Base-by-base conservation (phyloP, 768 basidiomycete species). In the Myochromella boudieri region DNA sequence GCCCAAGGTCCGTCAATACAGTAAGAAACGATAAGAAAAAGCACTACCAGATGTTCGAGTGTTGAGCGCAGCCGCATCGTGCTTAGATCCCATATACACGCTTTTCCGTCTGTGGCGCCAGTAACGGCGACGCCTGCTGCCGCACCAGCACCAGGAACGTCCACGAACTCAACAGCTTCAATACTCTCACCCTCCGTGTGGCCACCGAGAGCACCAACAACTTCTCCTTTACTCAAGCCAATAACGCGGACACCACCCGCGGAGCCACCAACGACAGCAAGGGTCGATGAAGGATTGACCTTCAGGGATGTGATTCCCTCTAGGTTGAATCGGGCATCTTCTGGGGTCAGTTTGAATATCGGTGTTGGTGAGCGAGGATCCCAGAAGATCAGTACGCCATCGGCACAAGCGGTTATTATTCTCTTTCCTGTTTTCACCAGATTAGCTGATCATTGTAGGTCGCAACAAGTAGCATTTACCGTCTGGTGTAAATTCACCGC, bases 41-140 rank as follows among this genome's bases (percentile, higher is more conserved):
- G 12, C 71, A 80, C 42, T 51, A 95, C 95, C 65, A 84, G 72
- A 59, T 98, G 95, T 52, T 85, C 74, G 5, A 97, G 69, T 11
- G 89, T 93, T 14, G 85, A 77, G 46, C 97, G 79, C 42, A 94
- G 63, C 51, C 88, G 77, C 77, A 91, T 91, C 20, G 91, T 95
- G 40, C 77, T 77, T 33, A 95, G 75, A 68, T 99, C 97, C 94
- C 95, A 99, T 26, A 97, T 84, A 57, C 89, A 92, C 14, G 84
- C 87, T 61, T 92, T 95, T 0, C 94, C 93, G 60, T 99, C 97
- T 3, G 95, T 97, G 4, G 82, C 93, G 9, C 90, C 95, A 2
- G 89, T 92, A 0, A 91, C 82, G 9, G 85, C 84, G 15, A 90
- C 81, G 6, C 80, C 81, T 6, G 78, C 74, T 3, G 78, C 77